Base-by-base conservation (phyloP, 768 basidiomycete genomes). In the Trametes cinnabarina region DNA sequence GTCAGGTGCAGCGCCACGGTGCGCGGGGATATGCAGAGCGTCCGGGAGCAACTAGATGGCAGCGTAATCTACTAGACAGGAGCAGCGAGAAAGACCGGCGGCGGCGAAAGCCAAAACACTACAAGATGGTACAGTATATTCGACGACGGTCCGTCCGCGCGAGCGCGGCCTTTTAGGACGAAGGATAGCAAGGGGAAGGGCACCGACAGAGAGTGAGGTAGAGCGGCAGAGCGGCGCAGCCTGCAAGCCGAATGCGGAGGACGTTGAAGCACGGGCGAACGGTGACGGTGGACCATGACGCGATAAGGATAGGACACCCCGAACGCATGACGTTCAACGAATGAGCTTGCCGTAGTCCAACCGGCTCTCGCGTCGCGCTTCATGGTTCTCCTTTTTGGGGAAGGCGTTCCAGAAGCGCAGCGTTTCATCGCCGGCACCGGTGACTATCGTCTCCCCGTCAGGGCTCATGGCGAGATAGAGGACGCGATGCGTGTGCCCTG, bases 401-500 rank as follows among this genome's bases (percentile, higher is more conserved):
- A 99, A 98, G 0, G 94, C 94, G 71, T 94, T 96, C 96, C 96
- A 98, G 73, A 98, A 98, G 61, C 94, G 74, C 51, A 99, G 74
- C 3, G 96, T 99, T 75, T 98, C 96, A 71, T 99, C 96, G 0
- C 96, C 96, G 0, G 96, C 96, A 15, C 96, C 96, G 0, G 95
- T 98, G 25, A 98, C 97, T 61, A 98, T 98, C 0, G 95, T 98
- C 75, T 96, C 93, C 17, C 95, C 94, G 65, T 97, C 95, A 0
- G 95, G 95, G 67, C 88, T 91, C 92, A 95, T 94, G 3, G 95
- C 95, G n/a, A 98, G 86, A 71, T 96, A 96, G 30, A 98, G 77
- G 17, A 99, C 96, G 46, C 96, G 90, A 70, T 90, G 92, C 0
- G 94, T 92, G 69, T 99, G 96, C 8, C 96, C 96, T 0, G 92